Base-by-base conservation (phyloP, 1,284 basidiomycete species). In the Phenoliferia sp. region DNA sequence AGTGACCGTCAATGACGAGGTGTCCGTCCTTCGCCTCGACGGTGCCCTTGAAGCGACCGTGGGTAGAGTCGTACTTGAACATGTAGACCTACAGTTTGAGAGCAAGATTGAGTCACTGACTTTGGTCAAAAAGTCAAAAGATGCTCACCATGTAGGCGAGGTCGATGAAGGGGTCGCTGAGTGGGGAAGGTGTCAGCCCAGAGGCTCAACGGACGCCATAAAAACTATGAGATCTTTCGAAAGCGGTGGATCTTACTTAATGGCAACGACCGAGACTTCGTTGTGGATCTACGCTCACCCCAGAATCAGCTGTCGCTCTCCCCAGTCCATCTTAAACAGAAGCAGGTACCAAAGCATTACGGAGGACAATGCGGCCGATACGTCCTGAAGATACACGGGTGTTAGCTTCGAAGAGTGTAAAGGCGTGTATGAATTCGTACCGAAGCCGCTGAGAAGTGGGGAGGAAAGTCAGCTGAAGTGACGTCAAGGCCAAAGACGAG, bases 61-160 rank as follows among this genome's bases (percentile, higher is more conserved):
- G 95, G 77, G 94, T 94, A 71, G 94, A 93, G 82, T 98, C 95
- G 81, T 90, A 98, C 86, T 97, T 98, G 91, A 98, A 96, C 94
- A 99, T 96, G 88, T 99, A 97, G 80, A 92, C 88, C 89, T 90
- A 69, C 19, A n/a, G 4, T 31, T 33, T 44, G 26, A 19, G 17
- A 26, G 54, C 29, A 28, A 17, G 34, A 29, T 16, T 55, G 31
- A 7, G 59, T 7, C 7, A 62, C 10, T 81, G 52, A 54, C n/a
- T n/a, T n/a, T n/a, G 64, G 48, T 12, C 48, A n/a, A 59, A 39
- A 48, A 29, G 28, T 29, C 22, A 34, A 54, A 10, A n/a, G 17
- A 26, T 3, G n/a, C 70, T 58, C 66, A 88, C 93, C 92, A 95
- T 94, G 87, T 96, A 96, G 15, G 90, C 87, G 75, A 95, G 88